Conservation (phyloP, 805 yeast genomes). For the Tetrapisispora phaffii region DNA sequence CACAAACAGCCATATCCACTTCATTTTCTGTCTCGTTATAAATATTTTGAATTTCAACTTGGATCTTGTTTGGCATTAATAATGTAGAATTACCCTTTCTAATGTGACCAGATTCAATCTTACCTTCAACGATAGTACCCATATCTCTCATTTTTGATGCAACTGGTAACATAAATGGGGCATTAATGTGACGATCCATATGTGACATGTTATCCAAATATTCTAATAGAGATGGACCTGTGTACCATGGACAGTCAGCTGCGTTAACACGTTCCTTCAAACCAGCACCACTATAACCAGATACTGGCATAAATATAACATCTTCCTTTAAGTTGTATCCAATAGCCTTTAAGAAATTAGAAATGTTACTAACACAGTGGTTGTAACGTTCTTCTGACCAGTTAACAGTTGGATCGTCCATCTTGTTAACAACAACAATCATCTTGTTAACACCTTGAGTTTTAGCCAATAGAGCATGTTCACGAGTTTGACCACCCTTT, state of each 20-base stretch:
- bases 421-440: conserved; percentile 90
- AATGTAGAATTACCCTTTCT: conserved; percentile 67
- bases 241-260: conserved; percentile 82
- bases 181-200: conserved; percentile 77
- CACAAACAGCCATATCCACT: conserved; percentile 80
- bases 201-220: conserved; percentile 75
- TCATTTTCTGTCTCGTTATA: conserved; percentile 95
- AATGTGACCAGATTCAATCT: conserved; percentile 90
- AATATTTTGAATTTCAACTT: conserved; percentile 77
- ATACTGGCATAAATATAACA: conserved; percentile 89
- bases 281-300: conserved; percentile 97
- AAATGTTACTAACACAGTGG: conserved; percentile 83
- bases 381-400: conserved; percentile 96
- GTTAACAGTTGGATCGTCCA: conserved; percentile 94
- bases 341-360: conserved; percentile 68
- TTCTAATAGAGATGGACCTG: conserved; percentile 86
- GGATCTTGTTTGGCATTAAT: conserved; percentile 84
- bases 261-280: conserved; percentile 73
- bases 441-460: conserved; percentile 96
- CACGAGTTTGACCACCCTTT: conserved; percentile 98
- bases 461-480: conserved; percentile 93
- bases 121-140: conserved; percentile 97
- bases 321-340: conserved; percentile 83
- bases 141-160: conserved; percentile 91
- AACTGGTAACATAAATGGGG: conserved; percentile 95